Conservation (phyloP, 495 filamentous ascomycete genomes). For the Penicillium cosmopolitanum region DNA sequence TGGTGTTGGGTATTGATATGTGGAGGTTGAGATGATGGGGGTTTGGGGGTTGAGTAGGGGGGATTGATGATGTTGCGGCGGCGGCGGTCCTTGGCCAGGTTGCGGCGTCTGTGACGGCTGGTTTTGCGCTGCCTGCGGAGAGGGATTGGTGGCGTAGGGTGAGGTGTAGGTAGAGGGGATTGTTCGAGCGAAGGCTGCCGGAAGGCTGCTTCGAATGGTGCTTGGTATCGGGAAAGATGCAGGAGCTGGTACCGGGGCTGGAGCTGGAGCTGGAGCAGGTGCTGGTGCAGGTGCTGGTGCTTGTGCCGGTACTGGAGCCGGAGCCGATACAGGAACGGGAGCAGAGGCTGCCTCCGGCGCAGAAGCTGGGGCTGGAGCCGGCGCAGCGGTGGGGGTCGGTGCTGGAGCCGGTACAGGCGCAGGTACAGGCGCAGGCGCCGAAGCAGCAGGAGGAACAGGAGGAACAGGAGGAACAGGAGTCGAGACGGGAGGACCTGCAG, state of each 20-base stretch:
- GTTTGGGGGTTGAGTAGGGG: slow-evolving; percentile 30
- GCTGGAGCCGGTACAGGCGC: slow-evolving; percentile 18
- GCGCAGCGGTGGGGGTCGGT: slow-evolving; percentile 8
- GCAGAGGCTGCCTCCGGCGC: slow-evolving; percentile 23
- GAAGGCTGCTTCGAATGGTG: slow-evolving; percentile 49
- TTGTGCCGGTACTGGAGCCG: slow-evolving; percentile 7
- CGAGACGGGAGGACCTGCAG: slow-evolving; percentile 13
- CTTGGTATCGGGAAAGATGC: slow-evolving; percentile 46
- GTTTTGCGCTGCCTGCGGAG: slow-evolving; percentile 36
- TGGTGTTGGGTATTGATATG: slow-evolving; percentile 27
- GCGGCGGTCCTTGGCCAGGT: slow-evolving; percentile 27
- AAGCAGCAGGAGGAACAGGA: slow-evolving; percentile 7
- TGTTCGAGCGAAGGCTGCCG: slow-evolving; percentile 46
- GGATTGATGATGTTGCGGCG: slow-evolving; percentile 23
- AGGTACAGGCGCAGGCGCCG: slow-evolving; percentile 15
- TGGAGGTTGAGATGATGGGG: slow-evolving; percentile 22
- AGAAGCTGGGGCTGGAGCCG: slow-evolving; percentile 14
- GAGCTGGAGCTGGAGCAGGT: slow-evolving; percentile 15
- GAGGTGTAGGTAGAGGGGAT: slow-evolving; percentile 47
- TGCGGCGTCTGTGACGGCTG: slow-evolving; percentile 36
- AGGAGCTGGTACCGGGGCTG: slow-evolving; percentile 16
- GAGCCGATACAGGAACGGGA: slow-evolving; percentile 17
- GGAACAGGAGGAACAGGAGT: slow-evolving; percentile 16
- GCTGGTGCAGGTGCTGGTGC: slow-evolving; percentile 15
- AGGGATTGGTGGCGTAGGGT: slow-evolving; percentile 46